Evolutionary conservation across 148 eudicot genomes (phyloP).

Genomic region (Suaeda aralocaspica): DNA sequence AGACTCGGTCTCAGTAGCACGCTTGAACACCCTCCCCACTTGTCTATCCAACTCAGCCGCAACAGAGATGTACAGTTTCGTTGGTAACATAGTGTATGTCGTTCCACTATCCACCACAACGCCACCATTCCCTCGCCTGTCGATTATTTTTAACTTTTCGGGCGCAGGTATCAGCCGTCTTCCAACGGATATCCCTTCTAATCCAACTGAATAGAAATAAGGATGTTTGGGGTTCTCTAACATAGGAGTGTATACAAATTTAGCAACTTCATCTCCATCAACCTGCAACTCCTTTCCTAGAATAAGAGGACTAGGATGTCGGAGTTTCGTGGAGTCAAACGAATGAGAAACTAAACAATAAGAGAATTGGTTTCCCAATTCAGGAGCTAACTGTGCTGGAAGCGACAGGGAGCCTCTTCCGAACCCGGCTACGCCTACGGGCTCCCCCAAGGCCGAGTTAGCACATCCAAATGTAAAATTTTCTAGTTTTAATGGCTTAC

Average conservation of each 20-base stretch:
- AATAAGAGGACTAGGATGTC: slow-evolving; percentile 74
- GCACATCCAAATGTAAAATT: slow-evolving; percentile 87
- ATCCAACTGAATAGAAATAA: slow-evolving; percentile 64
- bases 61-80: slow-evolving; percentile 35
- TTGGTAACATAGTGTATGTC: slow-evolving; percentile 69
- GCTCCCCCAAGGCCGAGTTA: slow-evolving; percentile 67
- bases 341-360: slow-evolving; percentile 80
- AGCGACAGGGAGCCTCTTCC: slow-evolving; percentile 75
- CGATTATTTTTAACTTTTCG: slow-evolving; percentile 38
- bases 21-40: slow-evolving; percentile 32
- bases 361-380: slow-evolving; percentile 67
- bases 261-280: background rate
- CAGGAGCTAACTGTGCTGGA: slow-evolving; percentile 81
- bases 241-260: slow-evolving; percentile 46
- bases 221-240: slow-evolving; percentile 64
- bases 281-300: slow-evolving; percentile 34
- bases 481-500: slow-evolving; percentile 24
- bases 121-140: slow-evolving; percentile 62
- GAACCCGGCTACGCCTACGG: slow-evolving; percentile 89
- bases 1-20: slow-evolving; percentile 51
- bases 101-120: slow-evolving; percentile 91
- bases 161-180: slow-evolving; percentile 42
- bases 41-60: slow-evolving; percentile 40
- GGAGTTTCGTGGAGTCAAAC: slow-evolving; percentile 47
- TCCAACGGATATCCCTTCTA: slow-evolving; percentile 61